Base-by-base conservation (phyloP, 2,329 filamentous ascomycete genomes). In the Chalara sp. region DNA sequence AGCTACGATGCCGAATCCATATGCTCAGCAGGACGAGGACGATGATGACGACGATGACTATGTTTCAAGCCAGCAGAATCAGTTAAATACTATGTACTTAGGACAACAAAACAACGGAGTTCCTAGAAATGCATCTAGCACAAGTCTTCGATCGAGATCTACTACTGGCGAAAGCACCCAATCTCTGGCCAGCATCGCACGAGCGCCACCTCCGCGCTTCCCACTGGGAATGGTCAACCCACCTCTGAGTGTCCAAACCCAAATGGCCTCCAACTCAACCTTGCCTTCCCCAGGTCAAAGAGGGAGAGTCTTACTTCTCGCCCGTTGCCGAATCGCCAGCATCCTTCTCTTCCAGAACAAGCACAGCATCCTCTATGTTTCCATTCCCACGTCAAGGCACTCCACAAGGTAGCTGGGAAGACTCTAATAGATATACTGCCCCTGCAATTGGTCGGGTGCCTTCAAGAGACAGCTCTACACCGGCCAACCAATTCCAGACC, bases 231-330 rank as follows among this genome's bases (percentile, higher is more conserved):
- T 87, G 53, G 80, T 80, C 32, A 74, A 77, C 31, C 75, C 75
- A 0, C 74, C 79, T 1, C 76, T 96, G 43, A 89, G 82, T 54
- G 70, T 96, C 30, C 87, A 92, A 61, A 84, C 79, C 1, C 72
- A 76, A 56, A 56, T 68, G 46, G 56, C 58, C 6, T 45, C 52
- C 32, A 56, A 63, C 13, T 61, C 63, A 13, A 65, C 10, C 29
- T 7, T 71, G 44, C 69, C 74, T 46, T 68, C 70, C 6, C 63
- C 65, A 37, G 52, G 53, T 39, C 58, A 61, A 45, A 57, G 60
- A 46, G 56, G 53, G 62, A 5, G 89, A 90, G 52, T 96, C 91
- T 4, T 97, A 96, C 70, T 99, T 99, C 68, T 97, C 92, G 0
- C 93, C 93, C 0, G 79, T 85, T 2, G 79, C 78, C 33, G 91